Conservation (phyloP, 208 protist genomes). For the Acanthamoeba healyi region DNA sequence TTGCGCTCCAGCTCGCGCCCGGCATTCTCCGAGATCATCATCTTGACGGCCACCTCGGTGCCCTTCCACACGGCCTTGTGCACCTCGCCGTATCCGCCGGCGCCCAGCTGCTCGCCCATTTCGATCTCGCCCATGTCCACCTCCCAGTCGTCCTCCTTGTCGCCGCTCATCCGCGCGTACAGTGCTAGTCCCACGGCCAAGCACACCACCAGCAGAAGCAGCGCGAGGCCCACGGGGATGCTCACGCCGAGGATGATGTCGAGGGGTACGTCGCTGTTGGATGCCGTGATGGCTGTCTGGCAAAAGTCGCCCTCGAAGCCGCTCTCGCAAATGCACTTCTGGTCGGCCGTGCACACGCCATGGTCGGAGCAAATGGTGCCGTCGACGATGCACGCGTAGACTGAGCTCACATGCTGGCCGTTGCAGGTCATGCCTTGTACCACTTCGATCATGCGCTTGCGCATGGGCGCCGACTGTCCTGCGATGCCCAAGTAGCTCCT, state of each 20-base stretch:
- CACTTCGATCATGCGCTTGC: not conserved
- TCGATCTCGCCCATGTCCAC: not conserved
- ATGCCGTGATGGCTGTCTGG: not conserved
- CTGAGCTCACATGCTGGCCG: not conserved
- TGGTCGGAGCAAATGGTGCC: constrained; percentile 5
- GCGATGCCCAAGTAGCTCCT: not conserved
- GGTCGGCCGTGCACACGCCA: not conserved
- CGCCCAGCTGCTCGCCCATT: not conserved
- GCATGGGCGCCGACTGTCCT: not conserved
- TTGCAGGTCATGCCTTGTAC: not conserved
- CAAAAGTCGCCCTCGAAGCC: constrained; percentile 6
- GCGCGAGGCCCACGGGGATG: not conserved
- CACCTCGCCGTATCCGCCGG: constrained; percentile 37
- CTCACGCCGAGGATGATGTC: not conserved
- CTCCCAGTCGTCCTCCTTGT: constrained; percentile 21
- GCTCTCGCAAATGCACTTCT: not conserved
- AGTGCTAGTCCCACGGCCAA: not conserved
- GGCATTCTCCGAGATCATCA: not conserved
- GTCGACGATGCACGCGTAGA: not conserved
- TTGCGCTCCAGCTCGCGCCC: not conserved
- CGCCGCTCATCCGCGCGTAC: not conserved
- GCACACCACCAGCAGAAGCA: not conserved
- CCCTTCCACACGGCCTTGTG: constrained; percentile 24
- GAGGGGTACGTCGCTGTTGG: not conserved
- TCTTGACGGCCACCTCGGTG: constrained; percentile 58